Conservation (phyloP, 2,329 filamentous ascomycete genomes). For the Microcyclospora tardicrescens region DNA sequence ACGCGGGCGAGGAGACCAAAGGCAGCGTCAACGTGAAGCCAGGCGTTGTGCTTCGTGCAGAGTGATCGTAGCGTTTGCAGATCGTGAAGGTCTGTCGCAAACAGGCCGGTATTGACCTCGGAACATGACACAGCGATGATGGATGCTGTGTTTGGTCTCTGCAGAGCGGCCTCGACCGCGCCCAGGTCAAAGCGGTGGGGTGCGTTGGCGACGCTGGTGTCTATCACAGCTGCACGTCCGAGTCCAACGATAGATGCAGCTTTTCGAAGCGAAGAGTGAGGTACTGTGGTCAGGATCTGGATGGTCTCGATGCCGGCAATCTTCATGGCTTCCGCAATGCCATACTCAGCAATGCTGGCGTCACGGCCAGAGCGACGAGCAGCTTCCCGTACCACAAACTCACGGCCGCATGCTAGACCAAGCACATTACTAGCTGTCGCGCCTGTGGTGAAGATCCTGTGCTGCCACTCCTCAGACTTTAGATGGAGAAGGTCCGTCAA, state of each 20-base stretch:
- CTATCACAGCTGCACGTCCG: constrained; percentile 54
- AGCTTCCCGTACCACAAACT: constrained; percentile 44
- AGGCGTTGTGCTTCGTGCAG: constrained; percentile 61
- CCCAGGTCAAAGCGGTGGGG: constrained; percentile 60
- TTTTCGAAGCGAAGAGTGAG: constrained; percentile 74
- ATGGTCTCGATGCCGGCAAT: constrained; percentile 52
- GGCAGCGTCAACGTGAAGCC: constrained; percentile 86
- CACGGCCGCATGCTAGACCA: constrained; percentile 57
- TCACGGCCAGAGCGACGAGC: constrained; percentile 18
- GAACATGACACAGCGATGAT: constrained; percentile 74
- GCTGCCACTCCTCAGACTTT: constrained; percentile 46
- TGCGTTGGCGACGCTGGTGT: constrained; percentile 41
- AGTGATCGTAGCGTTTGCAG: constrained; percentile 51
- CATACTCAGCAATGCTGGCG: constrained; percentile 51
- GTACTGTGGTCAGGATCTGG: constrained; percentile 66
- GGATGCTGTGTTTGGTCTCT: constrained; percentile 39
- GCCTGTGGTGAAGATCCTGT: constrained; percentile 69
- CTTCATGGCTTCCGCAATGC: constrained; percentile 53
- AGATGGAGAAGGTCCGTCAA: constrained; percentile 55
- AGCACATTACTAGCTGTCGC: constrained; percentile 53
- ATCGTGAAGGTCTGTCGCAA: constrained; percentile 51
- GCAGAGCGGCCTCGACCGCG: constrained; percentile 48
- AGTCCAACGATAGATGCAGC: constrained; percentile 72
- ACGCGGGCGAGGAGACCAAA: constrained; percentile 72
- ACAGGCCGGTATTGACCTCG: constrained; percentile 83